Evolutionary conservation across 805 yeast species (phyloP).

Genomic region (Pichia occidentalis): DNA sequence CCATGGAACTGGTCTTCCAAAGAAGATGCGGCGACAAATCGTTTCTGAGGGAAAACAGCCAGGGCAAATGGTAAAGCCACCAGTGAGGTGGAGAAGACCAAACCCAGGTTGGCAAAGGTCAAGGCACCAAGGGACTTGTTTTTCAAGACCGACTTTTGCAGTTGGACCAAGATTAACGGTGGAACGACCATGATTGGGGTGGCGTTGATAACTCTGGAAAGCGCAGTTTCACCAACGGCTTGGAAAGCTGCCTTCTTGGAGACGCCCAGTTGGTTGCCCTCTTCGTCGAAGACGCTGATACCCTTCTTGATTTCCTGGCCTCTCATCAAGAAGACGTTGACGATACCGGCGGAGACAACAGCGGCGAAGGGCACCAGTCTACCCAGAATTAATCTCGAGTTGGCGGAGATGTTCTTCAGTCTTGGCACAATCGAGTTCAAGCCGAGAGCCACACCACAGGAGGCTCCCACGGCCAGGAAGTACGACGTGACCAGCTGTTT

Average conservation of each 20-base stretch:
- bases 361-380: conserved; percentile 98
- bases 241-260: conserved; percentile 82
- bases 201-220: conserved; percentile 90
- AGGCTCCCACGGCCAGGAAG: conserved; percentile 83
- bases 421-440: conserved; percentile 87
- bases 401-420: conserved; percentile 61
- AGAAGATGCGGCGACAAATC: conserved; percentile 47
- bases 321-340: conserved; percentile 95
- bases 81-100: conserved; percentile 80
- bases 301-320: conserved; percentile 88
- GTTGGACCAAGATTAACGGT: conserved; percentile 71
- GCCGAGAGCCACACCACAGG: conserved; percentile 94
- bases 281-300: conserved; percentile 59
- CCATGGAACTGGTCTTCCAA: conserved; percentile 62
- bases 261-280: conserved; percentile 59
- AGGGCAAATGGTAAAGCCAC: conserved; percentile 89
- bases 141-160: conserved; percentile 65
- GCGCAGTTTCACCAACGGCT: conserved; percentile 97
- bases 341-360: conserved; percentile 94
- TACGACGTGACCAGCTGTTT: conserved; percentile 74
- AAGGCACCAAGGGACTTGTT: conserved; percentile 62
- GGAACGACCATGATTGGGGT: conserved; percentile 98
- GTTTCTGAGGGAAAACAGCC: conserved; percentile 91
- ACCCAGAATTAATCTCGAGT: conserved; percentile 63
- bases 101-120: conserved; percentile 71